Evolutionary conservation across 495 filamentous ascomycete species (phyloP), one percentile per base, ranked within the genome.

Genomic region (Delitschia confertaspora): DNA sequence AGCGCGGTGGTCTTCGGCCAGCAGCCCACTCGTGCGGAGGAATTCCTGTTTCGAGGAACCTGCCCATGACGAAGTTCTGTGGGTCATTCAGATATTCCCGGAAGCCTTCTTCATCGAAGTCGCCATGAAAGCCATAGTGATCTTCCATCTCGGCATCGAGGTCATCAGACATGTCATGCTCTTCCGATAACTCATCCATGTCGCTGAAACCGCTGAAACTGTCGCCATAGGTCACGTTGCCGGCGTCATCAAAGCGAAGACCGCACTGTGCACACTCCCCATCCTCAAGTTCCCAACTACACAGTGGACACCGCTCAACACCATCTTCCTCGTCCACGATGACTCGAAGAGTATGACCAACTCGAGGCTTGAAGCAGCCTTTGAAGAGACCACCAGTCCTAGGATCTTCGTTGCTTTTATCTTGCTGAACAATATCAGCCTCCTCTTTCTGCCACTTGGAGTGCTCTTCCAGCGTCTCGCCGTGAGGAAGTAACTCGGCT

Each of bases 251-350:
- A n/a, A 66, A 62, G 9, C 59, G 63, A 18, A 69, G 68, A 25
- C 70, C 72, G 47, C 81, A 85, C 4, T 65, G 63, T 23, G 45
- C 43, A 44, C 81, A 85, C 4, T 59, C 53, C 19, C 69, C 62
- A 29, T 70, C 71, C 38, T 76, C 75, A 8, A 85, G 64, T 58
- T 85, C 81, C 76, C 76, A 83, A 19, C 61, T 50, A 48, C 81
- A 85, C 7, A 52, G 26, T 11, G 81, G 81, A 53, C 81, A 85
- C 33, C 81, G 69, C 13, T 73, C 55, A 3, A 85, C 71, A 7
- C 69, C 69, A 58, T 85, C 81, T 49, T 73, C 72, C 11, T 66
- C 54, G 53, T 85, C 81, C 23, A 66, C 59, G 17, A 83, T 62
- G 8, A 56, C 57, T 6, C 49, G 49, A 22, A 56, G 38, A 6